phyloP scores from a whole-genome alignment of 2,329 filamentous ascomycete species.

The Calonectria hawksworthii region DNA sequence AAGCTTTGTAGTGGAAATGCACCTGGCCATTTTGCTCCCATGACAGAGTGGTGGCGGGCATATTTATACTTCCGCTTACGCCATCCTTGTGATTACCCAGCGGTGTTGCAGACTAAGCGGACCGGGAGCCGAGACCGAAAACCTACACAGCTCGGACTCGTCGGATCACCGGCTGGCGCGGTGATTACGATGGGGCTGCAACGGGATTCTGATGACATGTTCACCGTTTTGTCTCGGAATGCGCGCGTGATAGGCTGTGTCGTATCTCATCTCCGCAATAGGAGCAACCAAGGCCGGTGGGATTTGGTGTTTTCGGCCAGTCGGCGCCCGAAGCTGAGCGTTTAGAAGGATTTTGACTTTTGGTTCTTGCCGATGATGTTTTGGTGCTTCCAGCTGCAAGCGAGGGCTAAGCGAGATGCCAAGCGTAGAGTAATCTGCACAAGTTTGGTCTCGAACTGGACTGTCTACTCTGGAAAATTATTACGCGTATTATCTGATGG shows the following conservation, averaged over 20 bases:
- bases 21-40: neutral
- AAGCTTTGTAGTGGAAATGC: neutral
- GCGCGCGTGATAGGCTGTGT: neutral
- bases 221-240: neutral
- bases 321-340: no score
- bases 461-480: neutral
- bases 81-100: neutral
- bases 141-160: neutral
- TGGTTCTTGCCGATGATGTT: neutral
- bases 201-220: neutral
- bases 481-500: neutral
- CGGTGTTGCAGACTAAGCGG: neutral
- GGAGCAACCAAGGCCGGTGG: neutral
- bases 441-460: neutral
- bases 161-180: neutral
- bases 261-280: neutral
- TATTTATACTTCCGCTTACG: neutral
- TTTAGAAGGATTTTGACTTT: neutral
- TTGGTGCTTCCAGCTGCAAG: neutral
- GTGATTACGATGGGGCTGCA: neutral
- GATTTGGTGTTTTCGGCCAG: no score
- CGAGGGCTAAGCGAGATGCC: neutral
- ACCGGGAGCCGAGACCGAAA: neutral
- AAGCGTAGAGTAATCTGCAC: neutral
- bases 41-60: neutral